Evolutionary conservation across 371 early-diverging fungal species (phyloP), one percentile per base, ranked within the genome.

Genomic region (Lichtheimia corymbifera): DNA sequence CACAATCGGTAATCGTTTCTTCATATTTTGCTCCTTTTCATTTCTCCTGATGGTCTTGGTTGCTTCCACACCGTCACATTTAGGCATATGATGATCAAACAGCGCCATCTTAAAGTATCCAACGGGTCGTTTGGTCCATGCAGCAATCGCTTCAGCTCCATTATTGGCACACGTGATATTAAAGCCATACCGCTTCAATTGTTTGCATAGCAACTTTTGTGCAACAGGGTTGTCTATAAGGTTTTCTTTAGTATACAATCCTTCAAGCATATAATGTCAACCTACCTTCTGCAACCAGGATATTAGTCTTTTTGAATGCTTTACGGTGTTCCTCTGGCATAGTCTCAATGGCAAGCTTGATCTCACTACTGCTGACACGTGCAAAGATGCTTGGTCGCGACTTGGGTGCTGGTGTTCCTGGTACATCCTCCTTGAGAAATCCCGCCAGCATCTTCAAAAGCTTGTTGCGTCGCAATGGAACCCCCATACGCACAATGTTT

Each of bases 61-160:
- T 13, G 79, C 79, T 54, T 74, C 79, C 7, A 79, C 76, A 22
- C 79, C 79, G 65, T 79, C 79, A 53, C 79, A 76, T 59, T 74
- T 71, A 24, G 79, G 79, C 79, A 79, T 79, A 60, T 79, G 79
- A 58, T 79, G 76, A 58, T 79, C 79, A 64, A 79, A 77, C 25
- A 77, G 71, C 1, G 64, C 78, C 73, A 77, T 70, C 12, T 53
- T 55, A 50, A 74, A 77, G 53, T 70, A 72, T 0, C 71, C 64
- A 3, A 47, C 50, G 0, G 76, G 74, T 25, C 70, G 70, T 18
- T 51, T 59, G 0, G 18, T 55, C 79, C 79, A 79, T 24, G 65
- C 59, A 22, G 68, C 67, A 4, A 79, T 55, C 2, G 79, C 79
- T 50, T 79, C 79, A 17, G 67, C 60, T 25, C 79, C 79, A 41